phyloP scores from a whole-genome alignment of 2,329 filamentous ascomycete genomes.

The Cercospora zeina region DNA sequence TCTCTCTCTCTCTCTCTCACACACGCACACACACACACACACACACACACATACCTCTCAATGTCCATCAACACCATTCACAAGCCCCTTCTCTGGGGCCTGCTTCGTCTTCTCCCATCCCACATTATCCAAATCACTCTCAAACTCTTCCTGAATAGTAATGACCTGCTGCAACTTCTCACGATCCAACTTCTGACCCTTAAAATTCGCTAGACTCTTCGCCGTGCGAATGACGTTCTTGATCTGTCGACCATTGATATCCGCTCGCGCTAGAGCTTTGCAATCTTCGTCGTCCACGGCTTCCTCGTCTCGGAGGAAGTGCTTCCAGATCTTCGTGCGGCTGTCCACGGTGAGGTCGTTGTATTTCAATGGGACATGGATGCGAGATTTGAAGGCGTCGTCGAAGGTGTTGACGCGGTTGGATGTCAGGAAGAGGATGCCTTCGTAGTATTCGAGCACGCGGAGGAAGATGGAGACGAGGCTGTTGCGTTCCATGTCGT shows the following conservation, averaged over 20 bases:
- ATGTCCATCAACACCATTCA: conserved; percentile 13
- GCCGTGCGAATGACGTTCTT: conserved; percentile 38
- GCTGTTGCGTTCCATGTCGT: conserved; percentile 79
- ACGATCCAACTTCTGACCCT: conserved; percentile 29
- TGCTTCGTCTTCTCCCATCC: conserved; percentile 1
- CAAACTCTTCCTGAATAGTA: conserved; percentile 34
- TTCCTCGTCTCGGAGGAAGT: conserved; percentile 27
- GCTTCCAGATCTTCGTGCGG: conserved; percentile 34
- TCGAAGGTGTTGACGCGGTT: conserved; percentile 43
- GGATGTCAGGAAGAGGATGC: conserved; percentile 44
- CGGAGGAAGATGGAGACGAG: conserved; percentile 63
- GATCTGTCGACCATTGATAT: conserved; percentile 38
- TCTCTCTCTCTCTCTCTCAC: too few species aligned
- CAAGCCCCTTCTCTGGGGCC: not conserved
- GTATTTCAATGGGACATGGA: conserved; percentile 40
- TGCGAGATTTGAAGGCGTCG: conserved; percentile 43
- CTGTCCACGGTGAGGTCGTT: conserved; percentile 29
- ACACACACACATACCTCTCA: not conserved
- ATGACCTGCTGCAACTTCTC: conserved; percentile 34
- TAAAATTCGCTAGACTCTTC: conserved; percentile 33
- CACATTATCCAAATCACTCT: conserved; percentile 29
- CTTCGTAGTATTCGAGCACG: conserved; percentile 44
- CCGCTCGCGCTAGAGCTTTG: conserved; percentile 27
- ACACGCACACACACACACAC: too few species aligned
- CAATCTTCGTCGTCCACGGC: conserved; percentile 28